phyloP scores from a whole-genome alignment of 2,329 filamentous ascomycete species.

The Decorospora gaudefroyi region DNA sequence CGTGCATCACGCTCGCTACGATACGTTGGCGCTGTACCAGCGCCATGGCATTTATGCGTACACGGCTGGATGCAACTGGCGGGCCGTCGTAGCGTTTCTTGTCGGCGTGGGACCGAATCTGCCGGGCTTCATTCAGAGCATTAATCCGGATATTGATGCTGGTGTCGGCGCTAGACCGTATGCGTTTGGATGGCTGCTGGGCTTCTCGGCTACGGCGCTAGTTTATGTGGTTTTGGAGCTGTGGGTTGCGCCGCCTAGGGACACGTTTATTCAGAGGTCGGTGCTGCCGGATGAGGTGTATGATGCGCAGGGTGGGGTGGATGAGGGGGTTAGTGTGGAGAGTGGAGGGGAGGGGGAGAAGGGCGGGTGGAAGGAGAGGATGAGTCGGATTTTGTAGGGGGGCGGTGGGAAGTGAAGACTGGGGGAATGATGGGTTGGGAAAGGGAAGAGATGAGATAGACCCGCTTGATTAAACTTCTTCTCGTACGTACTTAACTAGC shows the following conservation, averaged over 20 bases:
- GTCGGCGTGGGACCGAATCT: slow-evolving; percentile 61
- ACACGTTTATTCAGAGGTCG: slow-evolving; percentile 54
- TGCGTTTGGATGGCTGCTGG: slow-evolving; percentile 68
- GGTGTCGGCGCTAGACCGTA: slow-evolving; percentile 61
- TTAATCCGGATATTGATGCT: slow-evolving; percentile 49
- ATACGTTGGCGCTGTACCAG: slow-evolving; percentile 59
- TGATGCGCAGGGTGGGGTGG: slow-evolving; percentile 34
- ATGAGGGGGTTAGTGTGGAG: slow-evolving; percentile 37
- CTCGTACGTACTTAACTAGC: no score
- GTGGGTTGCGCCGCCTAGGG: slow-evolving; percentile 54
- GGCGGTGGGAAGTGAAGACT: not conserved
- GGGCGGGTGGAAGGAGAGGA: slow-evolving; percentile 40
- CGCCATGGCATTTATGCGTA: slow-evolving; percentile 59
- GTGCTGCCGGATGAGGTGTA: slow-evolving; percentile 49
- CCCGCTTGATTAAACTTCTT: no score
- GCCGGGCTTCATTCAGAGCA: slow-evolving; percentile 58
- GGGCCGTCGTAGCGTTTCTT: slow-evolving; percentile 62
- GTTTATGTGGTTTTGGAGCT: slow-evolving; percentile 60
- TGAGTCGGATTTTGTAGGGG: slow-evolving; percentile 41
- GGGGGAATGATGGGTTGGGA: no score
- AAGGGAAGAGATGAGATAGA: no score
- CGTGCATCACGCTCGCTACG: slow-evolving; percentile 56
- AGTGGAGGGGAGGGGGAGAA: slow-evolving; percentile 40
- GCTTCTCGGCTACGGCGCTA: slow-evolving; percentile 60
- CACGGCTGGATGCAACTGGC: slow-evolving; percentile 61